A percentile compares a stretch with the other conserved stretches of the same genome.
Evolutionary conservation across 179 eudicot species (phyloP).

Genomic region (Pouteria campechiana): DNA sequence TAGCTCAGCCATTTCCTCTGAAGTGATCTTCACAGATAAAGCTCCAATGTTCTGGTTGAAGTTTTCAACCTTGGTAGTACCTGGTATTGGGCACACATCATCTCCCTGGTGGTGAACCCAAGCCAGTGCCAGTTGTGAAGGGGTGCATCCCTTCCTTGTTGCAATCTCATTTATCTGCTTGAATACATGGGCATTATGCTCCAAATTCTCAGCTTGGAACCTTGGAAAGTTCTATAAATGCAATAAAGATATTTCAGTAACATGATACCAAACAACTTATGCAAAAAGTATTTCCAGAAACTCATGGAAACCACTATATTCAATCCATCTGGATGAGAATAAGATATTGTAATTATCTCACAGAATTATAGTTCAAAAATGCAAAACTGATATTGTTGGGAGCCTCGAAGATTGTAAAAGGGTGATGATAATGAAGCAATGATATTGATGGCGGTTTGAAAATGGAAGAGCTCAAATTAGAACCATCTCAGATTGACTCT

Average conservation of each 20-base stretch:
- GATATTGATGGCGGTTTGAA: no score
- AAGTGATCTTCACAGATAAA: slow-evolving; percentile 10
- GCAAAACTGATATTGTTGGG: no score
- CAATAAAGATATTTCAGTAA: neutral
- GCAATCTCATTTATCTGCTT: slow-evolving; percentile 6
- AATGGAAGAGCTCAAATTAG: no score
- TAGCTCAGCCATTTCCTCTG: slow-evolving; percentile 8
- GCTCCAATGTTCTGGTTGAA: slow-evolving; percentile 9
- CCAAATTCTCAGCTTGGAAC: slow-evolving; percentile 8
- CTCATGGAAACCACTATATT: no score
- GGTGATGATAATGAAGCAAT: no score
- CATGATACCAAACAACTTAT: neutral
- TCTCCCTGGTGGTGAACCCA: slow-evolving; percentile 15
- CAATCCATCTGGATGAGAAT: no score
- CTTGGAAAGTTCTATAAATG: slow-evolving; percentile 6
- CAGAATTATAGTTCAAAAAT: no score
- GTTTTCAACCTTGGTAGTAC: slow-evolving; percentile 11
- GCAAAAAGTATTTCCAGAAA: no score
- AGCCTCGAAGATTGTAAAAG: no score
- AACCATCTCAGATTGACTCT: no score
- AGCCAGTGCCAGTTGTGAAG: slow-evolving; percentile 10
- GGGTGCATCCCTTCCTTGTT: slow-evolving; percentile 7
- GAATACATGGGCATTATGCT: slow-evolving; percentile 1
- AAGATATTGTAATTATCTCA: no score
- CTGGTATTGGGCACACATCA: slow-evolving; percentile 12